phyloP scores from a whole-genome alignment of 768 basidiomycete genomes.

The Leccinum fibrillosum region DNA sequence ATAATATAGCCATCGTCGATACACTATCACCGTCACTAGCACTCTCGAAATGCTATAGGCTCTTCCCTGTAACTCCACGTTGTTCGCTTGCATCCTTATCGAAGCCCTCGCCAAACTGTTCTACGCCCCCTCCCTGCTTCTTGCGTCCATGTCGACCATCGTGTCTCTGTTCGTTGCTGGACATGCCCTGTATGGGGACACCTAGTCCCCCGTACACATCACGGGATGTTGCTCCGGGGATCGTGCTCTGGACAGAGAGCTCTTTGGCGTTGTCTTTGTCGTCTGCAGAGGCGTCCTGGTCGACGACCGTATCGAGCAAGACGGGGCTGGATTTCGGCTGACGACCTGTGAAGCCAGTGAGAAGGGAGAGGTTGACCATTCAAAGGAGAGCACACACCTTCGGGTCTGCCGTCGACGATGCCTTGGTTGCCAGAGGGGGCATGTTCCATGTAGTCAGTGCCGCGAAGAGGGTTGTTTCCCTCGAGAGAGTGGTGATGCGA shows the following conservation, averaged over 20 bases:
- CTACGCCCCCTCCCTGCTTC: conserved; percentile 17
- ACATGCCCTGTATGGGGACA: conserved; percentile 31
- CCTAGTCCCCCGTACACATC: conserved; percentile 32
- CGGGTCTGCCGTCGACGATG: conserved; percentile 20
- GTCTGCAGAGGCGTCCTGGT: conserved; percentile 30
- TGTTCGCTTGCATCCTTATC: conserved; percentile 4
- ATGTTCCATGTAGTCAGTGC: conserved; percentile 15
- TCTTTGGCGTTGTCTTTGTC: conserved; percentile 11
- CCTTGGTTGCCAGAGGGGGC: conserved; percentile 13
- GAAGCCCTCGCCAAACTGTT: conserved; percentile 6
- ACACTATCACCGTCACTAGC: background rate
- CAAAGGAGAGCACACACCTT: conserved; percentile 3
- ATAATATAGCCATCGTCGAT: background rate
- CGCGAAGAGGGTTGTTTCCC: conserved; percentile 16
- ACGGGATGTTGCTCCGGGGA: conserved; percentile 33
- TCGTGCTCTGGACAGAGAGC: conserved; percentile 17
- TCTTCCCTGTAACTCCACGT: conserved; percentile 5
- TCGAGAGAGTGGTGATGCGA: conserved; percentile 19
- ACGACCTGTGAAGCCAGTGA: conserved; percentile 5
- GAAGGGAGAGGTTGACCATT: background rate
- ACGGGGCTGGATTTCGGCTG: conserved; percentile 15
- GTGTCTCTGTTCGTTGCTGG: conserved; percentile 34
- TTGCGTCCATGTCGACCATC: conserved; percentile 33
- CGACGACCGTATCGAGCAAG: conserved; percentile 29
- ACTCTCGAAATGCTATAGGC: conserved; percentile 7